phyloP scores from a whole-genome alignment of 805 yeast genomes.

The Priceomyces carsonii region DNA sequence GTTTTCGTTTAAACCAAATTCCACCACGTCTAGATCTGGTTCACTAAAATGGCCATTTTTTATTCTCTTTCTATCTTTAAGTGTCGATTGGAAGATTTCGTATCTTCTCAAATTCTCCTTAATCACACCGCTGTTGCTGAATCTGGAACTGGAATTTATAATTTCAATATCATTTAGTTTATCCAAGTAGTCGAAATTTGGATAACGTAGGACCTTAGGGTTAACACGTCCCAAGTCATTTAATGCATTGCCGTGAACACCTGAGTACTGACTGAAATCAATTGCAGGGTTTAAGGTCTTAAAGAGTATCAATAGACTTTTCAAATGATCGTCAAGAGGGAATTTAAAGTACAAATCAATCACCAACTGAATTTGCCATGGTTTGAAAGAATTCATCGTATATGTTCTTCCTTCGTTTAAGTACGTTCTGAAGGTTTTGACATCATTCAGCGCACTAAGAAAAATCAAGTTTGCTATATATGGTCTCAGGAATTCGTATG shows the following conservation, averaged over 20 bases:
- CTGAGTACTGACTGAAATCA: slow-evolving; percentile 13
- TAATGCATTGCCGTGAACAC: slow-evolving; percentile 4
- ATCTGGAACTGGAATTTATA: not conserved
- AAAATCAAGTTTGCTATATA: slow-evolving; percentile 21
- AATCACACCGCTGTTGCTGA: not conserved
- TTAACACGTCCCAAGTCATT: slow-evolving; percentile 20
- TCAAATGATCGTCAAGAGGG: slow-evolving; percentile 31
- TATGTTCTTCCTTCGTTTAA: slow-evolving; percentile 10
- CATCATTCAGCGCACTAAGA: slow-evolving; percentile 15
- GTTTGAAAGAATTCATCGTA: slow-evolving; percentile 11
- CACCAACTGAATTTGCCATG: slow-evolving; percentile 33
- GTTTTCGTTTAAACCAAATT: slow-evolving; percentile 6
- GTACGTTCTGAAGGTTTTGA: slow-evolving; percentile 10
- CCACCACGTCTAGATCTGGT: slow-evolving; percentile 15
- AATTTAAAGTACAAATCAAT: slow-evolving; percentile 28
- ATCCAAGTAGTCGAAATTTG: slow-evolving; percentile 16
- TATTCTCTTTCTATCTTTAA: slow-evolving; percentile 13
- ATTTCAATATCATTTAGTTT: slow-evolving; percentile 8
- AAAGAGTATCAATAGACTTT: slow-evolving; percentile 21
- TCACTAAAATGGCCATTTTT: slow-evolving; percentile 5
- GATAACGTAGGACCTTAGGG: slow-evolving; percentile 25
- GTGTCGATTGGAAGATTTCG: slow-evolving; percentile 12
- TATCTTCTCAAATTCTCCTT: slow-evolving; percentile 15
- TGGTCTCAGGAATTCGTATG: slow-evolving; percentile 26
- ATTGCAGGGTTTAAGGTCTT: slow-evolving; percentile 19